Evolutionary conservation across 257 asterid species (phyloP).

Genomic region (Solanum sitiens): DNA sequence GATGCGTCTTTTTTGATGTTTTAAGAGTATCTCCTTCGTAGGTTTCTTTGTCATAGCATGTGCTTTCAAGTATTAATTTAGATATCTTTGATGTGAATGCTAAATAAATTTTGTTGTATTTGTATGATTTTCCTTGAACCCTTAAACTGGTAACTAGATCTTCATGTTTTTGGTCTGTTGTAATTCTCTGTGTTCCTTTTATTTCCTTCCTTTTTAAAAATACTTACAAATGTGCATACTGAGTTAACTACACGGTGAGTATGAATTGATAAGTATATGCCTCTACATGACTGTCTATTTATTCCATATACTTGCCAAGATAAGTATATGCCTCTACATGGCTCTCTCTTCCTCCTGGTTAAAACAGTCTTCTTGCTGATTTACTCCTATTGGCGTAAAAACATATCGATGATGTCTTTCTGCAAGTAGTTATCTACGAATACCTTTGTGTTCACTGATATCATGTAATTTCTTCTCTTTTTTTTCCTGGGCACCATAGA

Average conservation of each 20-base stretch:
- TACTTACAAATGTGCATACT: neutral
- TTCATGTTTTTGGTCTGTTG: neutral
- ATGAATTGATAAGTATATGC: neutral
- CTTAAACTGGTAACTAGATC: neutral
- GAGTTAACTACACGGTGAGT: neutral
- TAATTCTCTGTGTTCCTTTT: neutral
- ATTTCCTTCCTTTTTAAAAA: neutral
- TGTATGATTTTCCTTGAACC: neutral
- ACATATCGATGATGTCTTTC: neutral
- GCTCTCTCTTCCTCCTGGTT: neutral
- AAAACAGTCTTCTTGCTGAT: neutral
- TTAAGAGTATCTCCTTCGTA: neutral
- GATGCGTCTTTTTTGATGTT: neutral
- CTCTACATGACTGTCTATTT: neutral
- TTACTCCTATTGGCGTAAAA: neutral
- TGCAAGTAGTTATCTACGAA: neutral
- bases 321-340: neutral
- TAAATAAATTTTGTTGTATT: neutral
- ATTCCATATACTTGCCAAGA: neutral
- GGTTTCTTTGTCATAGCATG: neutral
- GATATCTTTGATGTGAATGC: neutral
- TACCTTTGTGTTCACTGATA: neutral
- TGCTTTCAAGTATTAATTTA: neutral
- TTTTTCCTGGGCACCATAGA: neutral
- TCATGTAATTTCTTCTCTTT: neutral